A percentile compares a stretch with the other conserved stretches of the same genome.
Conservation (phyloP, 352 stramenopile species). For the Phytophthora pini region DNA sequence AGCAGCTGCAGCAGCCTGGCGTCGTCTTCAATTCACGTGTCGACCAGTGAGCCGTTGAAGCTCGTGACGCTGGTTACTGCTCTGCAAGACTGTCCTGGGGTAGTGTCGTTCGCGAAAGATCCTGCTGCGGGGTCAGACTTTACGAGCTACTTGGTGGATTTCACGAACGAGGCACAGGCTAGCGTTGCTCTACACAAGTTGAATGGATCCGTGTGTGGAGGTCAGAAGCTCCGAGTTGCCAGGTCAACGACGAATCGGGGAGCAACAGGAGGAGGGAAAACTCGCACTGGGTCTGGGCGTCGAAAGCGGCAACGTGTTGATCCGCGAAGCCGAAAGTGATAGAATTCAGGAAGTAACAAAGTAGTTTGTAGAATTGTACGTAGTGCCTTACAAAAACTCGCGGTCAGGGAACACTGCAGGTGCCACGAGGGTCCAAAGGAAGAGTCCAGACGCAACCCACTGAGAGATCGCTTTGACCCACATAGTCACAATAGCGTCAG, state of each 20-base stretch:
- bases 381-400: conserved; percentile 75
- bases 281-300: conserved; percentile 47
- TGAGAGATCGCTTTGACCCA: conserved; percentile 95
- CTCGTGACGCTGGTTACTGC: conserved; percentile 50
- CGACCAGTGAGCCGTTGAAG: conserved; percentile 55
- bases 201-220: conserved; percentile 60
- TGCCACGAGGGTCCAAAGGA: conserved; percentile 95
- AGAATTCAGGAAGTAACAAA: background rate
- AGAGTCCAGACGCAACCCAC: conserved; percentile 91
- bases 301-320: conserved; percentile 79
- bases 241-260: conserved; percentile 33
- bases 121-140: conserved; percentile 22
- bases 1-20: conserved; percentile 34
- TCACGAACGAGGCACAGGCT: conserved; percentile 49
- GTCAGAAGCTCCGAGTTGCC: conserved; percentile 55
- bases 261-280: conserved; percentile 29
- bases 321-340: conserved; percentile 51
- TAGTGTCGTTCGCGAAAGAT: conserved; percentile 64
- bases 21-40: conserved; percentile 52
- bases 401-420: conserved; percentile 92
- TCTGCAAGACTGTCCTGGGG: conserved; percentile 55
- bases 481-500: conserved; percentile 88
- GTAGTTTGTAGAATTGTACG: background rate
- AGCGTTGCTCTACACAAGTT: conserved; percentile 50
- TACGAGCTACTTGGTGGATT: conserved; percentile 59